Conservation (phyloP, 306 rosid species). For the Lupinus albus region DNA sequence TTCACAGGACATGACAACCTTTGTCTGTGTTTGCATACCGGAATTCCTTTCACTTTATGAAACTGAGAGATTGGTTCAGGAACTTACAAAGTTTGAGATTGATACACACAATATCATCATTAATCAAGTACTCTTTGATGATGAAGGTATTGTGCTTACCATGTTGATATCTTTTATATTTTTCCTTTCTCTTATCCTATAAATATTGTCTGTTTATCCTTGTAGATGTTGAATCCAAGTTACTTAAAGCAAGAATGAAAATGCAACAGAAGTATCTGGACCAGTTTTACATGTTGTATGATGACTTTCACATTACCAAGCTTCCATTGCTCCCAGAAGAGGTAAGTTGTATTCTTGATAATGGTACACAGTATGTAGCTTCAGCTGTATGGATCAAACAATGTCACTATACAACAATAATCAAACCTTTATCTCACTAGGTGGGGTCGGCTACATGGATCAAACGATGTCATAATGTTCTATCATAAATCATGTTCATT, state of each 20-base stretch:
- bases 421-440: too few relatives aligned
- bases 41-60: conserved; percentile 97
- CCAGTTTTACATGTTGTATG: conserved; percentile 96
- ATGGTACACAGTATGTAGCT: background rate
- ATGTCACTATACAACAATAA: too few relatives aligned
- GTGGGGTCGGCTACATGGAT: background rate
- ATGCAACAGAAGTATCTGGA: conserved; percentile 95
- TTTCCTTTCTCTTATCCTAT: background rate
- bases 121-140: conserved; percentile 87
- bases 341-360: conserved; percentile 53
- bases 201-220: conserved; percentile 16
- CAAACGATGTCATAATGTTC: background rate
- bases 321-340: conserved; percentile 94
- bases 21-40: conserved; percentile 96
- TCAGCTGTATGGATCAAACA: background rate
- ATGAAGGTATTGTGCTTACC: conserved; percentile 64
- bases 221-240: conserved; percentile 77
- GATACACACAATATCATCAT: conserved; percentile 97
- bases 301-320: conserved; percentile 89
- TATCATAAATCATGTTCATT: too few relatives aligned
- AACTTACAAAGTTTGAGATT: conserved; percentile 90
- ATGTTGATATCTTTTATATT: conserved; percentile 9
- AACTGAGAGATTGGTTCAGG: conserved; percentile 98
- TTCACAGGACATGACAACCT: conserved; percentile 95
- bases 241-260: conserved; percentile 95